Evolutionary conservation across 1,139 yeast species (phyloP).

Genomic region (Saccharomyces hybrid): DNA sequence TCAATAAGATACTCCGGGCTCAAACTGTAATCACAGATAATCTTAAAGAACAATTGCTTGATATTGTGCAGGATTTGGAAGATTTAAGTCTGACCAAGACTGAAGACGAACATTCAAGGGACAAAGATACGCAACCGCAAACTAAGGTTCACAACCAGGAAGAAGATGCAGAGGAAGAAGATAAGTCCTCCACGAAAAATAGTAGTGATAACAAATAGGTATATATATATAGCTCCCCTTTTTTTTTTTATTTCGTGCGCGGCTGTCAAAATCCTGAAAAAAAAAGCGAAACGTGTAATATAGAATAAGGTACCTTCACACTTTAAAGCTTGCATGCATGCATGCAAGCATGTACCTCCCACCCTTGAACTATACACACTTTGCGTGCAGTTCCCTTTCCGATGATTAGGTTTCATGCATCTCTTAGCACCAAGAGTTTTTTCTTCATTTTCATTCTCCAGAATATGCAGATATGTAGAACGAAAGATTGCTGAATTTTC

Average conservation of each 20-base stretch:
- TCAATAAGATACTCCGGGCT: slow-evolving; percentile 33
- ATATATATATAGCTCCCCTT: neutral
- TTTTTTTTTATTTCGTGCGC: neutral
- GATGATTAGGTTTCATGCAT: no score
- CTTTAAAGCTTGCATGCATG: no score
- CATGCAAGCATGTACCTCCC: no score
- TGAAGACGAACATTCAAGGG: neutral
- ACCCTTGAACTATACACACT: no score
- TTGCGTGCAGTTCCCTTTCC: no score
- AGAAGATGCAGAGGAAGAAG: neutral
- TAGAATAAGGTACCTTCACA: no score
- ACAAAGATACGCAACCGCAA: neutral
- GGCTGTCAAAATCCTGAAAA: neutral
- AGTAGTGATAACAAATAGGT: neutral
- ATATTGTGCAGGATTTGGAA: slow-evolving; percentile 13
- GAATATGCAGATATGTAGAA: no score
- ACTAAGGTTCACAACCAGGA: neutral
- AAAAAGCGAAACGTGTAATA: neutral
- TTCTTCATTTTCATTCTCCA: no score
- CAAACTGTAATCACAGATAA: slow-evolving; percentile 15
- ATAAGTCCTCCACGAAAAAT: neutral
- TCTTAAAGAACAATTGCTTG: slow-evolving; percentile 17
- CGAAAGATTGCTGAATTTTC: no score
- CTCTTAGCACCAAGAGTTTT: no score
- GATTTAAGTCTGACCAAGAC: slow-evolving; percentile 4